Conservation (phyloP, 441 rosid genomes). For the Populus tomentosa region DNA sequence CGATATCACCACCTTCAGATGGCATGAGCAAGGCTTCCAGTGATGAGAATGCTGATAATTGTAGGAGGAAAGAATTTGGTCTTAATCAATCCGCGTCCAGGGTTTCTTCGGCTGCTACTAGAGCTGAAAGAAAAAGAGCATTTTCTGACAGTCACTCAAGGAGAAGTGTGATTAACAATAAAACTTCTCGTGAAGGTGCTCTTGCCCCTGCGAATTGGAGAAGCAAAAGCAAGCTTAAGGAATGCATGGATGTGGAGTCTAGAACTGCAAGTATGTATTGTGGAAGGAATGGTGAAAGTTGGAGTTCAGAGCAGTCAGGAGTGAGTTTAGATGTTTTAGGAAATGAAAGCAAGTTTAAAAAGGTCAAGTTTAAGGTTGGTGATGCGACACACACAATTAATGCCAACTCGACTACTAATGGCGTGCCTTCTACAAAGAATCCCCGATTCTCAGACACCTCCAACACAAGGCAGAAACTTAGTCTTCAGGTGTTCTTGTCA, state of each 20-base stretch:
- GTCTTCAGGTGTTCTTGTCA: conserved; percentile 42
- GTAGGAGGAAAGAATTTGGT: conserved; percentile 63
- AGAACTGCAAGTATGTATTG: conserved; percentile 17
- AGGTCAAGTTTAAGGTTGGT: conserved; percentile 65
- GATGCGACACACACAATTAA: conserved; percentile 55
- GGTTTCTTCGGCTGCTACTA: conserved; percentile 34
- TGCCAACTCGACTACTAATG: conserved; percentile 42
- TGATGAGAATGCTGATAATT: conserved; percentile 58
- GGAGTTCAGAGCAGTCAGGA: conserved; percentile 33
- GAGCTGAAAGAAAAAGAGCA: conserved; percentile 25
- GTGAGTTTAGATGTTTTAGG: conserved; percentile 28
- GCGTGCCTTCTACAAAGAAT: conserved; percentile 36
- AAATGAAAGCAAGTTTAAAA: conserved; percentile 55
- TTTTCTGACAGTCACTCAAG: conserved; percentile 36
- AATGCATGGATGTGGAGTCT: conserved; percentile 18
- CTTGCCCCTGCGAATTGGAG: conserved; percentile 81
- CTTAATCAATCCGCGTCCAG: conserved; percentile 60
- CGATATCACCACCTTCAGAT: conserved; percentile 42
- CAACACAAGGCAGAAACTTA: conserved; percentile 31
- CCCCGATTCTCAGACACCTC: conserved; percentile 30
- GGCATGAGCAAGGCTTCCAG: conserved; percentile 53
- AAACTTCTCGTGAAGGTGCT: conserved; percentile 63
- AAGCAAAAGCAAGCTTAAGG: conserved; percentile 25
- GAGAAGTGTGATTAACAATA: conserved; percentile 30
- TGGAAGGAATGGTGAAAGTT: conserved; percentile 47